Percentiles rank a stretch among this genome's conserved stretches.
Evolutionary conservation across 768 basidiomycete genomes (phyloP).

Genomic region (Heimioporus sp.): DNA sequence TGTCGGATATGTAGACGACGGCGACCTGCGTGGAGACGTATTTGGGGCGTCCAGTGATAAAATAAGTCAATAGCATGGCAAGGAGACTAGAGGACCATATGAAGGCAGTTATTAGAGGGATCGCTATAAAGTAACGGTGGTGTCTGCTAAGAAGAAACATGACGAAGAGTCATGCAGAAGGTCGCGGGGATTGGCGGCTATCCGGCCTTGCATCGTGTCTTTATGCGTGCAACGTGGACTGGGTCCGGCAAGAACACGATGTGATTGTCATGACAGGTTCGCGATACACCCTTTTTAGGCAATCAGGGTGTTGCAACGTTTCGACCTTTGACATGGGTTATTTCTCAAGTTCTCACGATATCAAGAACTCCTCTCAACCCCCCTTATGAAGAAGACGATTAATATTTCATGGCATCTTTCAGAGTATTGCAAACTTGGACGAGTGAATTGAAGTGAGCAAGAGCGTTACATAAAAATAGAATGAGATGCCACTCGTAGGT

Average conservation of each 20-base stretch:
- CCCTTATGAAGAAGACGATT: no score
- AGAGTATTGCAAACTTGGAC: no score
- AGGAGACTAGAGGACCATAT: constrained; percentile 74
- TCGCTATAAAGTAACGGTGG: constrained; percentile 63
- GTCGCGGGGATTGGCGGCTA: neutral
- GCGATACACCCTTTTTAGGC: neutral
- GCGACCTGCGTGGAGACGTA: constrained; percentile 50
- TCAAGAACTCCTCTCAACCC: no score
- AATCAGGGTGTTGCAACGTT: neutral
- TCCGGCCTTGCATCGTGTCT: neutral
- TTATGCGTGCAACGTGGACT: constrained; percentile 7
- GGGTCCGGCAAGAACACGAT: no score
- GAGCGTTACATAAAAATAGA: no score
- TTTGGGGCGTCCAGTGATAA: constrained; percentile 53
- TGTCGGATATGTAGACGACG: constrained; percentile 76
- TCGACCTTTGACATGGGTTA: neutral
- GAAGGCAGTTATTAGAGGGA: constrained; percentile 57
- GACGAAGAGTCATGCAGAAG: neutral
- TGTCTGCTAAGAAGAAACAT: constrained; percentile 16
- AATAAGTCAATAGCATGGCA: constrained; percentile 72
- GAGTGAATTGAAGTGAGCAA: no score
- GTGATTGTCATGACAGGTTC: no score
- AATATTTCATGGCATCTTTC: no score
- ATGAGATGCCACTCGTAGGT: no score
- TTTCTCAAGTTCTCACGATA: no score